These are phyloP conservation scores for Zangia roseola DNA, from an alignment of 768 basidiomycete genomes.

Conservation along the genomic window DNA sequence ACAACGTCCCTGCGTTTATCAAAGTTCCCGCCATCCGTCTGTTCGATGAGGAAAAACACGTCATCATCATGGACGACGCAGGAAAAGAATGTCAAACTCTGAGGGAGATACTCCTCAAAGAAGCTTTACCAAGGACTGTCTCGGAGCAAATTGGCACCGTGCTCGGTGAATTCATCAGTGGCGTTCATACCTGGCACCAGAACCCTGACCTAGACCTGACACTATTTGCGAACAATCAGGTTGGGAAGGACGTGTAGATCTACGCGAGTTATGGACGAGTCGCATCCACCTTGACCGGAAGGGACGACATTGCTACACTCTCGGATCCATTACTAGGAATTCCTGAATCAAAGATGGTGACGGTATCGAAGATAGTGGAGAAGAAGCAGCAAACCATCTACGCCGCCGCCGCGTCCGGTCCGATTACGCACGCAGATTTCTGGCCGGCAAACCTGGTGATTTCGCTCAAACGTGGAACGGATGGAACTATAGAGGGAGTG, in stretches of 20 bases:
- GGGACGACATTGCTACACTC: constrained; percentile 35
- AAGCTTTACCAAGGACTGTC: constrained; percentile 27
- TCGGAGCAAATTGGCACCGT: constrained; percentile 48
- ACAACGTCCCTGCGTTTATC: constrained; percentile 38
- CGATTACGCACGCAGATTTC: constrained; percentile 54
- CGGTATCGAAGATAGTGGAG: constrained; percentile 33
- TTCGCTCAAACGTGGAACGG: constrained; percentile 27
- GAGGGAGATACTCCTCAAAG: constrained; percentile 41
- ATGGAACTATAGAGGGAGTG: constrained; percentile 28
- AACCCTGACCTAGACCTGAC: constrained; percentile 27
- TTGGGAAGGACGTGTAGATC: constrained; percentile 41
- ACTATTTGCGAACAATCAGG: constrained; percentile 40
- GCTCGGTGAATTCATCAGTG: constrained; percentile 55
- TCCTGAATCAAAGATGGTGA: constrained; percentile 34
- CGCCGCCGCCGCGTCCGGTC: constrained; percentile 26
- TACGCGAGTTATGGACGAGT: constrained; percentile 47
- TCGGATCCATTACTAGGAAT: constrained; percentile 42
- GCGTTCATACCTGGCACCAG: constrained; percentile 50
- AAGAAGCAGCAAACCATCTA: constrained; percentile 32
- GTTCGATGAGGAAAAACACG: constrained; percentile 48
- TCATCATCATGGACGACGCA: constrained; percentile 63
- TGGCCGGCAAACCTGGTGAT: constrained; percentile 71
- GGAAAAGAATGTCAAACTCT: constrained; percentile 40
- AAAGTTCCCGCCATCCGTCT: constrained; percentile 48
- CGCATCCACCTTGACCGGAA: constrained; percentile 36